Evolutionary conservation across 495 filamentous ascomycete species (phyloP).

Genomic region (Pyronema domesticum): DNA sequence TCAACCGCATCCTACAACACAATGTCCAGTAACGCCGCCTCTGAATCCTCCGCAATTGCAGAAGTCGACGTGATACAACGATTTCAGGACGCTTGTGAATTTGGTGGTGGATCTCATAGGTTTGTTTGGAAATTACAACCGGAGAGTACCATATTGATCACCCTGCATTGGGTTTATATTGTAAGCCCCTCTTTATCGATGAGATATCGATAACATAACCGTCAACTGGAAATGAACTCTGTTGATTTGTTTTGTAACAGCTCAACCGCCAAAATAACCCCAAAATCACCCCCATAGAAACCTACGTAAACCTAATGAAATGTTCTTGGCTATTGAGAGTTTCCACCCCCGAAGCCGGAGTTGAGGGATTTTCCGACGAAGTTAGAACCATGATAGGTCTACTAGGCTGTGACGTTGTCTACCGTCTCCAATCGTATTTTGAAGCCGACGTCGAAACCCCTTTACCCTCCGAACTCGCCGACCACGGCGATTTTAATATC

Average conservation of each 20-base stretch:
- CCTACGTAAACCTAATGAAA: slow-evolving; percentile 21
- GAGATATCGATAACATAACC: not conserved
- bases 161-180: slow-evolving; percentile 12
- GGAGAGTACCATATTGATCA: slow-evolving; percentile 13
- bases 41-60: slow-evolving; percentile 1
- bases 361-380: slow-evolving; percentile 9
- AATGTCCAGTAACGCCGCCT: not conserved
- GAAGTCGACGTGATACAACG: slow-evolving; percentile 8
- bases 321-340: slow-evolving; percentile 13
- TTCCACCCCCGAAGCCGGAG: not conserved
- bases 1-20: not conserved
- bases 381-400: slow-evolving; percentile 9
- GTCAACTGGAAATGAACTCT: not conserved
- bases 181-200: not conserved
- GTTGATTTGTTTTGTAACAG: not conserved
- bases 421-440: slow-evolving; percentile 7
- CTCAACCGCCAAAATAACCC: not conserved
- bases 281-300: slow-evolving; percentile 1
- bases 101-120: slow-evolving; percentile 1
- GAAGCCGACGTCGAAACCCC: slow-evolving; percentile 3
- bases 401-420: slow-evolving; percentile 16
- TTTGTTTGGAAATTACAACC: slow-evolving; percentile 15
- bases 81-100: slow-evolving; percentile 13
- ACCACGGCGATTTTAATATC: slow-evolving; percentile 5
- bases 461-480: slow-evolving; percentile 1